These are phyloP conservation scores for Phialophora verrucosa DNA, from an alignment of 2,329 filamentous ascomycete species.

Conservation along the genomic window DNA sequence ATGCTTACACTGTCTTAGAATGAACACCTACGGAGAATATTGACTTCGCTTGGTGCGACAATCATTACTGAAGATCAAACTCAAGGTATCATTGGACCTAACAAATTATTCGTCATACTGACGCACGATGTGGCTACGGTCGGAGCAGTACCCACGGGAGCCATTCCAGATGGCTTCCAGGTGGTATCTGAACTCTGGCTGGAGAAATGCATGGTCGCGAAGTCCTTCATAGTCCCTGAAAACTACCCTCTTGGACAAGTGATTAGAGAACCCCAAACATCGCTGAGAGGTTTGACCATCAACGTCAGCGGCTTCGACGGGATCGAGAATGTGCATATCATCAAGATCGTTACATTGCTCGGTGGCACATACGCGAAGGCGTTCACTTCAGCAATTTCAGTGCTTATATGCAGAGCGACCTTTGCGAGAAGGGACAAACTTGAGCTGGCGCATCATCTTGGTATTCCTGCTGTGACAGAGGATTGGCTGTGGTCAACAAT, in stretches of 20 bases:
- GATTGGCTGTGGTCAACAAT: conserved; percentile 89
- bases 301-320: conserved; percentile 83
- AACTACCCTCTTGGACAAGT: conserved; percentile 77
- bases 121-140: conserved; percentile 46
- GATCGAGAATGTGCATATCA: conserved; percentile 83
- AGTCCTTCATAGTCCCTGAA: conserved; percentile 70
- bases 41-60: conserved; percentile 50
- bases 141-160: conserved; percentile 43
- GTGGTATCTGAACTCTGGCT: conserved; percentile 90
- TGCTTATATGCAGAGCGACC: conserved; percentile 73
- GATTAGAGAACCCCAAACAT: conserved; percentile 72
- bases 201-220: conserved; percentile 82
- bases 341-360: conserved; percentile 75
- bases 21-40: conserved; percentile 48
- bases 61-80: conserved; percentile 45
- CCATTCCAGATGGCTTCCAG: conserved; percentile 11
- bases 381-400: conserved; percentile 71
- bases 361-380: conserved; percentile 81
- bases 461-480: conserved; percentile 78
- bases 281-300: conserved; percentile 73
- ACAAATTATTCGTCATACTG: conserved; percentile 53
- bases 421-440: conserved; percentile 73
- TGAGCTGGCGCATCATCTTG: conserved; percentile 73
- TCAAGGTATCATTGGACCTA: conserved; percentile 29
- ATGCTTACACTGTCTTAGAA: conserved; percentile 21